Percentiles rank a stretch among this genome's conserved stretches.
These are phyloP conservation scores for Salvia sclarea DNA, from an alignment of 305 asterid species.

Conservation along the genomic window DNA sequence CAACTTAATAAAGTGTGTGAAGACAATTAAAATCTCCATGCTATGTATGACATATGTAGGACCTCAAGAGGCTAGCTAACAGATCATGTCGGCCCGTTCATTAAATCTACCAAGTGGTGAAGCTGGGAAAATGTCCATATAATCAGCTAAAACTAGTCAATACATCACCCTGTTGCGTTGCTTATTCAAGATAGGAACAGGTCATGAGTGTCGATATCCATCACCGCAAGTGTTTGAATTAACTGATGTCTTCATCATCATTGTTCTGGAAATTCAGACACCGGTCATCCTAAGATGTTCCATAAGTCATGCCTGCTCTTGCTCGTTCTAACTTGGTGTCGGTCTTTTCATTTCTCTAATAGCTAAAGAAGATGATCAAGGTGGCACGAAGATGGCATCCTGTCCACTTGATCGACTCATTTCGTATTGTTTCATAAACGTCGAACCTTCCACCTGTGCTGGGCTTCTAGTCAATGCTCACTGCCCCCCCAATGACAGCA, in stretches of 20 bases:
- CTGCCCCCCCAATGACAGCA: neutral
- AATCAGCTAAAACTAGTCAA: slow-evolving; percentile 20
- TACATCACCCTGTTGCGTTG: neutral
- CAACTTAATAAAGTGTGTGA: neutral
- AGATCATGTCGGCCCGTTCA: neutral
- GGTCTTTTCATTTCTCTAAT: neutral
- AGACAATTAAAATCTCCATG: neutral
- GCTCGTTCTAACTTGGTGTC: slow-evolving; percentile 6
- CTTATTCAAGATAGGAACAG: slow-evolving; percentile 8
- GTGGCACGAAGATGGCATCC: slow-evolving; percentile 19
- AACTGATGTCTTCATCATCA: slow-evolving; percentile 10
- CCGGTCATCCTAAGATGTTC: slow-evolving; percentile 10
- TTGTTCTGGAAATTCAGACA: neutral
- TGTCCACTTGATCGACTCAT: neutral
- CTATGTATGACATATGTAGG: neutral
- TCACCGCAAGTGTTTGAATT: slow-evolving; percentile 13
- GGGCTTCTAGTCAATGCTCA: slow-evolving; percentile 17
- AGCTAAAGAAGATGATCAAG: neutral
- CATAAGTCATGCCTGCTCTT: slow-evolving; percentile 1
- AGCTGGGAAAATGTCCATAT: slow-evolving; percentile 29
- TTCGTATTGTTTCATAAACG: neutral
- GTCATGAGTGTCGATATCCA: slow-evolving; percentile 15
- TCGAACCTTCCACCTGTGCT: neutral
- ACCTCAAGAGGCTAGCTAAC: slow-evolving; percentile 16
- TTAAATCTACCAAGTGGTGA: neutral